Evolutionary conservation across 106 monocot genomes (phyloP).

Genomic region (Xerophyta viscosa): DNA sequence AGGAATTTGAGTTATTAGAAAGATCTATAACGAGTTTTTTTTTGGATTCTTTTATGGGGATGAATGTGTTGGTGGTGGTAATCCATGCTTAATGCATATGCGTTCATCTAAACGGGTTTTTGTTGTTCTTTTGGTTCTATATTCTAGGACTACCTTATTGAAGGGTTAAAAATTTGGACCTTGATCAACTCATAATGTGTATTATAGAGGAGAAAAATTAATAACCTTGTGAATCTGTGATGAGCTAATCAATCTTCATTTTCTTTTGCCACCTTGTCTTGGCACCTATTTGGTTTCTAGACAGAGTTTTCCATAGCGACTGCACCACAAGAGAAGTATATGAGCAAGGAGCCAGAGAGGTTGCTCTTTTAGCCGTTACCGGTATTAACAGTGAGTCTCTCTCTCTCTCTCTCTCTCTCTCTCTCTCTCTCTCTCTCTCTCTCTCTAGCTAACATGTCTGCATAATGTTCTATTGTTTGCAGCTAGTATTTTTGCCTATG

Average conservation of each 20-base stretch:
- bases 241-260: not conserved
- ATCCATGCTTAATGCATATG: no score
- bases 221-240: not conserved
- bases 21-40: no score
- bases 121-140: no score
- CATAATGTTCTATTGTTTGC: conserved; percentile 9
- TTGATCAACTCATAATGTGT: not conserved
- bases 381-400: conserved; percentile 79
- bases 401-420: conserved; percentile 4
- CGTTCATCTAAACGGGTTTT: no score
- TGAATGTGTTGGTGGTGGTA: no score
- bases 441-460: conserved; percentile 1
- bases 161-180: no score
- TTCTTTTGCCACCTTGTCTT: conserved; percentile 3
- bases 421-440: not conserved
- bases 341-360: conserved; percentile 78
- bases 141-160: no score
- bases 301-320: conserved; percentile 72
- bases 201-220: not conserved
- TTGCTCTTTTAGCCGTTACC: conserved; percentile 86
- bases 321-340: conserved; percentile 68
- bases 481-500: conserved; percentile 98
- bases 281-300: conserved; percentile 16
- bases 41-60: no score
- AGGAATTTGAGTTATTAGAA: not conserved